phyloP scores from a whole-genome alignment of 1,284 basidiomycete genomes.

The Kwoniella shivajii region DNA sequence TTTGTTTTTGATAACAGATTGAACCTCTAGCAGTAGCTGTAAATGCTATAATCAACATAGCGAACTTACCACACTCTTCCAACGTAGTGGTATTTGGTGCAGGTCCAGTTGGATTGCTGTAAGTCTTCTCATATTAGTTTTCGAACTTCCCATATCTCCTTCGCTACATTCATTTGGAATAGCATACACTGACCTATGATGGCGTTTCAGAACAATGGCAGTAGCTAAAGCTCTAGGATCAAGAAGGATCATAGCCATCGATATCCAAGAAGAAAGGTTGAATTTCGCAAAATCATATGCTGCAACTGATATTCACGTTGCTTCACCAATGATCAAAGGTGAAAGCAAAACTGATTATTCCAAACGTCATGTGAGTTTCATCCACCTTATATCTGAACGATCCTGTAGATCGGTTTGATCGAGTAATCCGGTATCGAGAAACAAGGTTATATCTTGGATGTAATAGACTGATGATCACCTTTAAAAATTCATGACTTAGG shows the following conservation, averaged over 20 bases:
- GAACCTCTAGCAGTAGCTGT: slow-evolving; percentile 4
- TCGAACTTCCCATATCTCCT: background rate
- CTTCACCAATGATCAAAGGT: slow-evolving; percentile 5
- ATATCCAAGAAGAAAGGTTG: slow-evolving; percentile 60
- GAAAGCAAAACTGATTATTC: slow-evolving; percentile 4
- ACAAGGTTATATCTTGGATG: too few relatives aligned
- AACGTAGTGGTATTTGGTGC: slow-evolving; percentile 68
- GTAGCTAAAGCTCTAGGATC: slow-evolving; percentile 85
- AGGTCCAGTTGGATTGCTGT: slow-evolving; percentile 85
- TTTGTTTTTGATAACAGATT: background rate
- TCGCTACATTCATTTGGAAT: too few relatives aligned
- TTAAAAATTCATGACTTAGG: background rate
- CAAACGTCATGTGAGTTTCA: slow-evolving; percentile 6
- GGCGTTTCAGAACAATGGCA: slow-evolving; percentile 67
- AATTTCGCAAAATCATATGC: slow-evolving; percentile 82
- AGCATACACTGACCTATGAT: background rate
- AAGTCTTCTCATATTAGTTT: slow-evolving; percentile 24
- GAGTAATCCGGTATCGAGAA: too few relatives aligned
- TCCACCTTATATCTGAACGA: too few relatives aligned
- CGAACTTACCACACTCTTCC: background rate
- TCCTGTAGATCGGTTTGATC: too few relatives aligned
- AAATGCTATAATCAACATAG: slow-evolving; percentile 1
- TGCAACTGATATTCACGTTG: slow-evolving; percentile 63
- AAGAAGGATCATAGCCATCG: slow-evolving; percentile 73
- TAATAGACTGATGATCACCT: slow-evolving; percentile 46